Evolutionary conservation across 2,329 filamentous ascomycete species (phyloP), one percentile per base, ranked within the genome.

Genomic region (Xylaria hypoxylon): DNA sequence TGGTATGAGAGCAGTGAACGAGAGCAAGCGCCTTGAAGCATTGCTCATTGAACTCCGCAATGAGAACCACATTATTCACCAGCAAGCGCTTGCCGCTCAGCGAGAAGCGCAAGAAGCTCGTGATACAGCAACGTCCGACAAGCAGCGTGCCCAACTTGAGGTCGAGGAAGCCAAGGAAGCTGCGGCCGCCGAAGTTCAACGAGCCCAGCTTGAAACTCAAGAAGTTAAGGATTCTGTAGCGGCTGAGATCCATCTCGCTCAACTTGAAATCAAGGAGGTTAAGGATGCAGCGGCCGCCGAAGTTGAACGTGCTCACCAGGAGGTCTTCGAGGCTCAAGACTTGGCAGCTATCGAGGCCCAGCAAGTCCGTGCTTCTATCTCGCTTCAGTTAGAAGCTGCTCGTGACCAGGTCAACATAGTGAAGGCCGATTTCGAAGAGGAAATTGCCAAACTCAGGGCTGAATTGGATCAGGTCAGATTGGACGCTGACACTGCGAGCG

Each of bases 351-450:
- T 88, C 42, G 94, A 98, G 76, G 89, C 96, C 50, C 90, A 95
- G 77, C 90, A 93, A 52, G 92, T 90, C 15, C 91, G 92, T 65
- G 87, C 90, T 68, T 86, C 92, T 4, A 85, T 97, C 83, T 91
- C 97, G 77, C 86, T 87, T 13, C 93, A 97, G 75, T 83, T 97
- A 38, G 93, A 97, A 65, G 85, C 89, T 44, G 92, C 94, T 58
- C 96, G 94, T 75, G 90, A 92, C 77, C 91, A 97, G 74, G 91
- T 95, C 78, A 95, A 96, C 74, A 87, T 91, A 61, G 89, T 95
- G 31, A 91, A 93, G 59, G 89, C 91, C 52, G 91, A 95, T 74
- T 86, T 96, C 11, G 94, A 97, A 77, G 89, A 90, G 65, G 92
- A 97, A 77, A 87, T 96, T 66, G 80, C 85, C 28, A 90, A 89